phyloP scores from a whole-genome alignment of 305 asterid genomes.

The Fraxinus xanthoxyloides region DNA sequence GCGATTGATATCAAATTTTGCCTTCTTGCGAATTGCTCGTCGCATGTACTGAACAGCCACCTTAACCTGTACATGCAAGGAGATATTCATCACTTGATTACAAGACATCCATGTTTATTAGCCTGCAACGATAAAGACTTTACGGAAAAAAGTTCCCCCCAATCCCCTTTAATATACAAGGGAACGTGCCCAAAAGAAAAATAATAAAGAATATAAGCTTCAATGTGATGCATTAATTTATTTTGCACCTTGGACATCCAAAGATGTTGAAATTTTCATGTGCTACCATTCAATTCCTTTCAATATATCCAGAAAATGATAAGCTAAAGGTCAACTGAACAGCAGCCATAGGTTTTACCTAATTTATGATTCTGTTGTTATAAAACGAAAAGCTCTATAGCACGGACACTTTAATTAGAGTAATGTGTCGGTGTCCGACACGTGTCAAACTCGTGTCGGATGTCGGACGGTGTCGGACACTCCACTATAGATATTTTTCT shows the following conservation, averaged over 20 bases:
- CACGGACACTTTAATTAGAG: too few relatives aligned
- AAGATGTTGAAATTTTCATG: not conserved
- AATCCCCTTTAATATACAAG: conserved; percentile 7
- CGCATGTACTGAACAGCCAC: conserved; percentile 97
- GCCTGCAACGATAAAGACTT: not conserved
- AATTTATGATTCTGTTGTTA: not conserved
- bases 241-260: not conserved
- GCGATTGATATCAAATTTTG: conserved; percentile 83
- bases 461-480: too few relatives aligned
- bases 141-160: not conserved
- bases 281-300: not conserved
- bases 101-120: conserved; percentile 3
- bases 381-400: not conserved
- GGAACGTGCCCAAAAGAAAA: not conserved
- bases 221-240: not conserved
- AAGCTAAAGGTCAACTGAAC: not conserved
- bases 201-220: not conserved
- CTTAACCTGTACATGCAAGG: conserved; percentile 56
- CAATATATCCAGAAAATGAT: not conserved
- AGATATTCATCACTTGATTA: conserved; percentile 16
- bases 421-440: too few relatives aligned
- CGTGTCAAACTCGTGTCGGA: too few relatives aligned
- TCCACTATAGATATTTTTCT: not conserved
- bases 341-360: not conserved
- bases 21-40: conserved; percentile 83